These are phyloP conservation scores for Clitoria ternatea DNA, from an alignment of 306 rosid species.

Conservation along the genomic window DNA sequence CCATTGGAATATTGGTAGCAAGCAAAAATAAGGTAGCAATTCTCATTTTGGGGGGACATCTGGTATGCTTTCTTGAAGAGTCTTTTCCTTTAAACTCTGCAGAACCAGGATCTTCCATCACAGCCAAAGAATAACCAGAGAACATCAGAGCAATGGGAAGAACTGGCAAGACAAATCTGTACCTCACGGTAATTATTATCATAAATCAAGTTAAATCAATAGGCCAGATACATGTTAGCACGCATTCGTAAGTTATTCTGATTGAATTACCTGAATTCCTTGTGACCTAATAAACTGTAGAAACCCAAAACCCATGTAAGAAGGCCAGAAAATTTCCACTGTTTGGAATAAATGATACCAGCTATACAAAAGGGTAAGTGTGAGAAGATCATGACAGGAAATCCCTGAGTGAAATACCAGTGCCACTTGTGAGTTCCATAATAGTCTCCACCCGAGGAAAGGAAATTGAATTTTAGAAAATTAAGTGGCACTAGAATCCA, in stretches of 20 bases:
- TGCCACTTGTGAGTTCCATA: slow-evolving; percentile 98
- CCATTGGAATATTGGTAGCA: slow-evolving; percentile 87
- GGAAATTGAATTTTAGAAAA: slow-evolving; percentile 88
- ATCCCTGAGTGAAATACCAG: slow-evolving; percentile 98
- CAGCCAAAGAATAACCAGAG: slow-evolving; percentile 76
- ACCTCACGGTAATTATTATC: slow-evolving; percentile 19
- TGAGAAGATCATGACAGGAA: slow-evolving; percentile 73
- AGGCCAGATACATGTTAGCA: slow-evolving; percentile 3
- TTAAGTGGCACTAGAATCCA: slow-evolving; percentile 90
- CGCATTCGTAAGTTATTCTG: slow-evolving; percentile 2
- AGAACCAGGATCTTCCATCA: slow-evolving; percentile 36
- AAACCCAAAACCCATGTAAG: slow-evolving; percentile 78
- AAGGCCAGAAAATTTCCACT: slow-evolving; percentile 82
- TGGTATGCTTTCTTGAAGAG: slow-evolving; percentile 28
- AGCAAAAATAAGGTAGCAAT: slow-evolving; percentile 65
- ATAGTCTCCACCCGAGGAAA: slow-evolving; percentile 91
- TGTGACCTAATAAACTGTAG: slow-evolving; percentile 86
- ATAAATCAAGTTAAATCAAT: slow-evolving; percentile 22
- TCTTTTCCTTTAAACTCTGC: slow-evolving; percentile 29
- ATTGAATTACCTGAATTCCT: slow-evolving; percentile 82
- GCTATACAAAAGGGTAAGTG: slow-evolving; percentile 75
- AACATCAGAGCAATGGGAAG: slow-evolving; percentile 91
- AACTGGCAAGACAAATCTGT: slow-evolving; percentile 91
- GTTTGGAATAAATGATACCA: slow-evolving; percentile 68
- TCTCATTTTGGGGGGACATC: slow-evolving; percentile 43